Evolutionary conservation across 164 flowering plant genomes (phyloP).

Genomic region (Nymphaea colorata): DNA sequence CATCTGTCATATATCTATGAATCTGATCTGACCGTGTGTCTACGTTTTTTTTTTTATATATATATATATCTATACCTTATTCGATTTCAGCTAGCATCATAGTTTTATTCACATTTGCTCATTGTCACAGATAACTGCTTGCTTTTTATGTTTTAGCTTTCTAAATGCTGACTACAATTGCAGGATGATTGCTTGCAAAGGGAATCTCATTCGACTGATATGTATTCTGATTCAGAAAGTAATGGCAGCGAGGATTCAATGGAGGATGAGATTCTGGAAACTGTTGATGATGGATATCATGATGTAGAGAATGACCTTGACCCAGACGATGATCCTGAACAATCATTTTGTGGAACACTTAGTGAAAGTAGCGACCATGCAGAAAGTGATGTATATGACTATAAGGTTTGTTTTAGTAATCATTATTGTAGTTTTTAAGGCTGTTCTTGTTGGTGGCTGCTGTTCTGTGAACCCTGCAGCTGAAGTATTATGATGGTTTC

Average conservation of each 20-base stretch:
- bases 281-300: constrained; percentile 25
- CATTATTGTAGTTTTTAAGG: background rate
- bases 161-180: constrained; percentile 3
- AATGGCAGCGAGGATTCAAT: constrained; percentile 58
- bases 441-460: background rate
- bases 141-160: too few species aligned
- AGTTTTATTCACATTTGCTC: background rate
- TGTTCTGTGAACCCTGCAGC: background rate
- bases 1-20: too few species aligned
- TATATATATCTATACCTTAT: too few species aligned
- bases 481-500: too few species aligned
- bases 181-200: constrained; percentile 34
- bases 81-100: too few species aligned
- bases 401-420: constrained; percentile 24
- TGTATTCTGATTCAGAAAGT: constrained; percentile 68
- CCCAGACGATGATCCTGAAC: constrained; percentile 13
- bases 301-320: constrained; percentile 71
- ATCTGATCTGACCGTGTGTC: too few species aligned
- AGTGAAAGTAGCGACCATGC: constrained; percentile 31
- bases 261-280: constrained; percentile 49
- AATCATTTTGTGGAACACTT: constrained; percentile 27
- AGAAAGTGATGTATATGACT: constrained; percentile 20
- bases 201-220: constrained; percentile 37
- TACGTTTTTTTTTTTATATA: too few species aligned
- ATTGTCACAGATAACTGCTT: too few species aligned